Evolutionary conservation across 2,329 filamentous ascomycete genomes (phyloP), one percentile per base, ranked within the genome.

Genomic region (Neonectria hederae): DNA sequence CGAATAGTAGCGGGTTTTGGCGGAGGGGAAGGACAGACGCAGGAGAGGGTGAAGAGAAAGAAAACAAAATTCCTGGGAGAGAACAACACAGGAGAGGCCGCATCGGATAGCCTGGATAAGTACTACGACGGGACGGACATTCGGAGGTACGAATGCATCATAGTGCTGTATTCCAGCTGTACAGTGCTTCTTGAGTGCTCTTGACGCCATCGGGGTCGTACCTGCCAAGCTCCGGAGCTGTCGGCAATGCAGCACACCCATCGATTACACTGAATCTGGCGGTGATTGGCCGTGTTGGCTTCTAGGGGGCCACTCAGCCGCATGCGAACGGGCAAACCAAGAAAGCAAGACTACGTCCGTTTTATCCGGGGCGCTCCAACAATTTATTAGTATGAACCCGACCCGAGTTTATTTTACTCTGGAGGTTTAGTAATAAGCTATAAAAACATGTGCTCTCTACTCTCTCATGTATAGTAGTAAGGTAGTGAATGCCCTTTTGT

Each of bases 31-130:
- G 30, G n/a, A 26, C 24, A 45, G 22, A 49, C 17, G 10, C 21
- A 48, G 24, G 26, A 21, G 60, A 54, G 42, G 51, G 14, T 17
- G 17, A n/a, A 32, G 30, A 14, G 35, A 38, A 35, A 53, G 26
- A 7, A 10, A 32, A n/a, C 46, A 14, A 42, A 63, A 49, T 40
- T 3, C 8, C 19, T 3, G 13, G 19, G 11, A 26, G 24, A 35
- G 35, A 40, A 11, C 14, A 26, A 19, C 54, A 54, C 19, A 61
- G 14, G 21, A 54, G 30, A 62, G 14, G 21, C 56, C 42, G 60
- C 54, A 48, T 49, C 26, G 46, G 17, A 49, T 56, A 19, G 45
- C n/a, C 42, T 46, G 54, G 54, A 57, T 35, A 57, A 48, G n/a
- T n/a, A n/a, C n/a, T n/a, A n/a, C n/a, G 54, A 46, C 59, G 26